Evolutionary conservation across 2,329 filamentous ascomycete species (phyloP).

Genomic region (Plectosphaerella sp.): DNA sequence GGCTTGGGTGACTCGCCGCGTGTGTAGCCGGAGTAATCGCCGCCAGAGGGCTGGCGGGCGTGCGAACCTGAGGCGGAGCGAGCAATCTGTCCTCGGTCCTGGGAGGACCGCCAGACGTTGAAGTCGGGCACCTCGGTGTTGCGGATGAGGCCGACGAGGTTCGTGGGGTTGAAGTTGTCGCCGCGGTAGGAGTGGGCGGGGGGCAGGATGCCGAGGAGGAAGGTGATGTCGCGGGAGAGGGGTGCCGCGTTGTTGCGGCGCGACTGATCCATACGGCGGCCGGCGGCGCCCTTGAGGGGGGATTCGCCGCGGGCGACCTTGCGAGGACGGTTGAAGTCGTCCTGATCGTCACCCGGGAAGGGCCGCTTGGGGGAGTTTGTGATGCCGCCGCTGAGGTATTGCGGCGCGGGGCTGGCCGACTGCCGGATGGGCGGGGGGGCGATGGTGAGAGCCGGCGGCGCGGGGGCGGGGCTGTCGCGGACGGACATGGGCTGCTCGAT

Average conservation of each 20-base stretch:
- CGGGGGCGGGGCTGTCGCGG: constrained; percentile 38
- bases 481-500: constrained; percentile 46
- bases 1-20: constrained; percentile 14
- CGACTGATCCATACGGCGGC: constrained; percentile 77
- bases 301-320: constrained; percentile 89
- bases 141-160: constrained; percentile 69
- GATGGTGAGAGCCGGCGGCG: constrained; percentile 12
- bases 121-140: constrained; percentile 62
- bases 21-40: constrained; percentile 31
- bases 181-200: constrained; percentile 67
- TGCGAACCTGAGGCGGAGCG: constrained; percentile 29
- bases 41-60: constrained; percentile 34
- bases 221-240: constrained; percentile 66
- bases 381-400: constrained; percentile 32
- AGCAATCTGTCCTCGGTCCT: constrained; percentile 23
- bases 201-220: constrained; percentile 69
- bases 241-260: constrained; percentile 60
- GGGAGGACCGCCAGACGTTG: constrained; percentile 44
- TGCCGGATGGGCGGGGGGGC: constrained; percentile 13
- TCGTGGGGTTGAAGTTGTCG: constrained; percentile 63
- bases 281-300: constrained; percentile 85
- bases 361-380: constrained; percentile 58
- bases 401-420: constrained; percentile 40
- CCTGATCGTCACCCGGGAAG: constrained; percentile 64
- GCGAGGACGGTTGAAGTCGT: constrained; percentile 64